Base-by-base conservation (phyloP, 306 rosid species). In the Geum urbanum region DNA sequence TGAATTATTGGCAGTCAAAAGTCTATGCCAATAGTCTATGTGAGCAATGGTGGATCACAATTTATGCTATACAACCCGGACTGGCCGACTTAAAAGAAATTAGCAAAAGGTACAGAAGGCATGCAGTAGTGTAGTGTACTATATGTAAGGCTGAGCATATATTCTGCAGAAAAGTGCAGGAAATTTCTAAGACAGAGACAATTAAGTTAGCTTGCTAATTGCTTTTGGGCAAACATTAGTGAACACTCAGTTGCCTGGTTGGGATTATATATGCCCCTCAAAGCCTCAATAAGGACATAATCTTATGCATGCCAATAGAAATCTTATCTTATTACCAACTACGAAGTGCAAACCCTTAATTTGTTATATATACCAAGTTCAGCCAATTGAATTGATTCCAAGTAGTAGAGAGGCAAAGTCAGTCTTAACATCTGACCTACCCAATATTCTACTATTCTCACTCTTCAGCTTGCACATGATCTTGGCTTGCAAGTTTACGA, bases 371-470 rank as follows among this genome's bases (percentile, higher is more conserved):
- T 66, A 66, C 56, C 14, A 46, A 15, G 37, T 66, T 66, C 56
- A 52, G 22, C 71, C 45, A 73, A 18, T 45, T 22, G 19, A 73
- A 18, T 45, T 22, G 19, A 72, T 78, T 50, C 66, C 15, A 69
- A 70, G 37, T 32, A 32, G 37, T 32, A 32, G 13, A 40, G 73
- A 67, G 67, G 50, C 71, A 61, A 18, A 66, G 81, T 74, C 72
- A 74, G 74, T 62, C 72, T 46, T 77, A 60, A 65, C 18, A 72
- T 69, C 69, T 71, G 63, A 87, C 94, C 94, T 48, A 79, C 91
- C 77, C 76, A 84, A 79, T 90, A 90, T 87, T 90, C 84, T 75
- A 72, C n/a, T n/a, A 48, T 63, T 67, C 63, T 82, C 61, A 74
- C 80, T 27, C 24, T 66, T 6, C 27, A 5, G 76, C 69, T 70